Base-by-base conservation (phyloP, 2,329 filamentous ascomycete genomes). In the Sporothrix variecibatus region DNA sequence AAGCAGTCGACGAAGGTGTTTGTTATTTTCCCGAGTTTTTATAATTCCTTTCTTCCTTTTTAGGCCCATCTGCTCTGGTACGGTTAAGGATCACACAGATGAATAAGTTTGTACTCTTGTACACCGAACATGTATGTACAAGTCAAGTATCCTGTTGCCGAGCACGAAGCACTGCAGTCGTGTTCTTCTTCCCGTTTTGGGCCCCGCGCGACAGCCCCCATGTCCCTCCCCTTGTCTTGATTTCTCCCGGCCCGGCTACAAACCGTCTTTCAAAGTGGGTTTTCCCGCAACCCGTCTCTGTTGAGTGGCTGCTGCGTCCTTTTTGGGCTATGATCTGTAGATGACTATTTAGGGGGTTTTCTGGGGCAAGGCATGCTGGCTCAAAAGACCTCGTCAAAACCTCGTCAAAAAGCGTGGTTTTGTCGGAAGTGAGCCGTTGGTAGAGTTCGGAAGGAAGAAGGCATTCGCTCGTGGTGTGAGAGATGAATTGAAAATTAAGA, bases 201-300 rank as follows among this genome's bases (percentile, higher is more conserved):
- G 43, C 17, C 70, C 38, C 28, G 46, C 65, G 9, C 6, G 28
- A 46, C 65, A n/a, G 43, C 65, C 43, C 65, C 65, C 43, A 68
- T 51, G 43, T 68, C 34, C 40, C 43, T 34, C 23, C 43, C 58
- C 71, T 28, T 53, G 70, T 53, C 58, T 56, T 65, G 43, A 26
- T 65, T 72, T 72, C 65, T 72, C 28, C 58, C 56, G 71, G 56
- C 28, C 28, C 58, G 71, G 71, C 58, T 72, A 31, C 60, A 72
- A 43, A 67, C 62, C n/a, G 34, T 49, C 17, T 67, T 23, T 26
- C 49, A 69, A 11, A 81, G 20, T 85, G 82, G 82, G 83, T 34
- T 71, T 43, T 56, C 28, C 68, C 38, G 38, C n/a, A 12, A 12
- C 23, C 38, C 62, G 38, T 67, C 38, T 46, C 23, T 67, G 43